Conservation (phyloP, 257 asterid genomes). For the Penstemon davidsonii region DNA sequence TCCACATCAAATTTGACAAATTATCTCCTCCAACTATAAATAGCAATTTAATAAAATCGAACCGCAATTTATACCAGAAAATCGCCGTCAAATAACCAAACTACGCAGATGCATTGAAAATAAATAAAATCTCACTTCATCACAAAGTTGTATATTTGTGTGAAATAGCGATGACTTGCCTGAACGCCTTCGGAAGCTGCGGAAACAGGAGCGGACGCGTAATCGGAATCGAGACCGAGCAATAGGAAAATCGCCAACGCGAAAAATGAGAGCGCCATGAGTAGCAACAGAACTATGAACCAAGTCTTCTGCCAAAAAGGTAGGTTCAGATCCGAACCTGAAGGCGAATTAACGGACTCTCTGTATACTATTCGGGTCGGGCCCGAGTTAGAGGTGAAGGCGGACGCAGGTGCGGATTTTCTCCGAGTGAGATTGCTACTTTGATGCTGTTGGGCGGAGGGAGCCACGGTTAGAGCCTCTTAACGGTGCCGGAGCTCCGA, state of each 20-base stretch:
- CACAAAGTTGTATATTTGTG: too few relatives aligned
- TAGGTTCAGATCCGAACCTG: conserved; percentile 48
- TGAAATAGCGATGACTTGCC: conserved; percentile 34
- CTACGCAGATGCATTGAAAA: not conserved
- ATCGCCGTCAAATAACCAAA: conserved; percentile 7
- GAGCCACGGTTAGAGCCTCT: conserved; percentile 70
- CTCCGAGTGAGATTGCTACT: conserved; percentile 59
- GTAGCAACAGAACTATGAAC: conserved; percentile 52
- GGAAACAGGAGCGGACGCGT: conserved; percentile 54
- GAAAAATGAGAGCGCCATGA: conserved; percentile 73
- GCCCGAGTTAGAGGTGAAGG: conserved; percentile 37
- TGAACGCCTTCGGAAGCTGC: conserved; percentile 96
- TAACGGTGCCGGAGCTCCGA: conserved; percentile 66
- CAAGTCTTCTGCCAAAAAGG: conserved; percentile 72
- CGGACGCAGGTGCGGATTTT: conserved; percentile 55
- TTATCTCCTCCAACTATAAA: not conserved
- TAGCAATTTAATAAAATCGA: too few relatives aligned
- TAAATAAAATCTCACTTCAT: not conserved
- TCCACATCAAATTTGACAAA: conserved; percentile 3
- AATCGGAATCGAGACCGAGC: conserved; percentile 63
- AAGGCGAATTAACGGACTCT: conserved; percentile 40
- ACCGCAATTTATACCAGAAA: not conserved
- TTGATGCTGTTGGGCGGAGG: conserved; percentile 53
- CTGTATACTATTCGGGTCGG: conserved; percentile 51
- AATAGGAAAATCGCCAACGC: conserved; percentile 61